These are phyloP conservation scores for Coniochaeta sp. DNA, from an alignment of 2,329 filamentous ascomycete genomes.

Conservation along the genomic window DNA sequence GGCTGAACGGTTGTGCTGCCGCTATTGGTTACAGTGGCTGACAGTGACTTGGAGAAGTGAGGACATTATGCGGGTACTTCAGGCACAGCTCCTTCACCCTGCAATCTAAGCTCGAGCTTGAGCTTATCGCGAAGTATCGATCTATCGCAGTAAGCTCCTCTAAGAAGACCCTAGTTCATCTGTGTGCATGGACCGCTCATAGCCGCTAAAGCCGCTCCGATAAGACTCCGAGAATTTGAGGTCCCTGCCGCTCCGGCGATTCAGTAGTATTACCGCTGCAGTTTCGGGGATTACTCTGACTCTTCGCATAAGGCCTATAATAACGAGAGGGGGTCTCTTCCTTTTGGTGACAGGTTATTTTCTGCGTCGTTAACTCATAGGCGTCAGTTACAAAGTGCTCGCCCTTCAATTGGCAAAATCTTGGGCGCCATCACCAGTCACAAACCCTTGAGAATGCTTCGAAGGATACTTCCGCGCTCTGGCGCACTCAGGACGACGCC, in stretches of 20 bases:
- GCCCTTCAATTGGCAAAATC: slow-evolving; percentile 1
- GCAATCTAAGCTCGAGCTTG: not conserved
- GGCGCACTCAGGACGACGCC: slow-evolving; percentile 24
- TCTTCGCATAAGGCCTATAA: not conserved
- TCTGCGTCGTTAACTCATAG: not conserved
- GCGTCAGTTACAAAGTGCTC: not conserved
- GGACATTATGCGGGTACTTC: not conserved
- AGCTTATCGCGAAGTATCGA: not conserved
- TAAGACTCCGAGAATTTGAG: not conserved
- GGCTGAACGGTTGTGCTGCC: not conserved
- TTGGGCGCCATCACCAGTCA: not conserved
- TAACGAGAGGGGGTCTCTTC: not conserved
- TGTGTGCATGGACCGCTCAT: not conserved
- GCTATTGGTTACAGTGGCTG: not conserved
- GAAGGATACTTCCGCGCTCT: slow-evolving; percentile 33
- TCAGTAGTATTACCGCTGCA: not conserved
- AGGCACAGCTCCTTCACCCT: not conserved
- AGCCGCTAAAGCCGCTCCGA: slow-evolving; percentile 1
- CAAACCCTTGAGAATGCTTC: slow-evolving; percentile 30
- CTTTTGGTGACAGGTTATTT: not conserved
- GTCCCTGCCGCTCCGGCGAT: not conserved
- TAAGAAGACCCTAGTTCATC: no score
- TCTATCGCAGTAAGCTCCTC: no score
- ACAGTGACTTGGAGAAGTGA: not conserved
- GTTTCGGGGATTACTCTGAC: not conserved